These are phyloP conservation scores for Botrytis tulipae DNA, from an alignment of 2,329 filamentous ascomycete species.

Conservation along the genomic window DNA sequence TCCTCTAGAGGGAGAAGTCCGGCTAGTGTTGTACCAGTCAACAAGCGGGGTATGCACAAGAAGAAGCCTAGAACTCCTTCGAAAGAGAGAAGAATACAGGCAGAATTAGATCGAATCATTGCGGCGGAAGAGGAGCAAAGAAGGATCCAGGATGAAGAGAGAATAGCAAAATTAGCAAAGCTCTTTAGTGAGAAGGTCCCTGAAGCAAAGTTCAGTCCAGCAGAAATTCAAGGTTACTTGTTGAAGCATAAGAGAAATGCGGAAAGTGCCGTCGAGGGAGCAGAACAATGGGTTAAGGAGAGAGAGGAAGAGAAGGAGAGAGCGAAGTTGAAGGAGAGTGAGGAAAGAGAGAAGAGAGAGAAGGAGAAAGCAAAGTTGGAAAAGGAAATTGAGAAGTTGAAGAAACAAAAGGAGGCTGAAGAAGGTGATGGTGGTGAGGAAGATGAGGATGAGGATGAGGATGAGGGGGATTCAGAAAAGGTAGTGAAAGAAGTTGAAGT, in stretches of 20 bases:
- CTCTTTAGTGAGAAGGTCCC: constrained; percentile 55
- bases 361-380: constrained; percentile 28
- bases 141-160: constrained; percentile 25
- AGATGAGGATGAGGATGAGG: neutral
- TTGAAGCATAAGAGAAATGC: constrained; percentile 61
- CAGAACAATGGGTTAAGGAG: constrained; percentile 53
- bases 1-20: constrained; percentile 46
- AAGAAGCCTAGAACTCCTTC: constrained; percentile 36
- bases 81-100: neutral
- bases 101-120: constrained; percentile 9
- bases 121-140: constrained; percentile 23
- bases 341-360: constrained; percentile 31
- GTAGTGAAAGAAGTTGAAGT: neutral
- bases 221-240: constrained; percentile 64
- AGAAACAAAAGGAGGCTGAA: constrained; percentile 16
- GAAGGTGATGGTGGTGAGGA: constrained; percentile 8
- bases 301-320: constrained; percentile 48
- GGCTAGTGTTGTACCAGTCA: constrained; percentile 27
- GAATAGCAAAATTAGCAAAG: constrained; percentile 44
- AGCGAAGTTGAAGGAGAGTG: constrained; percentile 33
- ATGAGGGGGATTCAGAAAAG: neutral
- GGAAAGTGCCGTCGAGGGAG: constrained; percentile 52
- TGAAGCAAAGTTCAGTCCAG: constrained; percentile 53
- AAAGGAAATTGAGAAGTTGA: constrained; percentile 24
- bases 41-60: neutral